phyloP scores from a whole-genome alignment of 371 early-diverging fungal genomes.

The Rhizopus sp. region DNA sequence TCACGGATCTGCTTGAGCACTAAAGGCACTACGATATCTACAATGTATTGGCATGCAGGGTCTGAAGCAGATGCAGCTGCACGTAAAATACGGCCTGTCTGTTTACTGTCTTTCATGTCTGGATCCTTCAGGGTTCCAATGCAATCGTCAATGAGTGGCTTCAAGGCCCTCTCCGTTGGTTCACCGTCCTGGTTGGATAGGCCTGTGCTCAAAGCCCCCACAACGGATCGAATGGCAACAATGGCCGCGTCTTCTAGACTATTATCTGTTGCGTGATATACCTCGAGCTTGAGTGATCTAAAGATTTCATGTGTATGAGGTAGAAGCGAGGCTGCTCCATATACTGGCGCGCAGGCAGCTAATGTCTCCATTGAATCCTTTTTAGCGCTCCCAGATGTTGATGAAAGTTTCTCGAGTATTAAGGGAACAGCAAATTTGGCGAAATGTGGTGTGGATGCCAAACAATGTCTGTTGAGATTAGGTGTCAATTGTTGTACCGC shows the following conservation, averaged over 20 bases:
- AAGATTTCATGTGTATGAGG: constrained; percentile 70
- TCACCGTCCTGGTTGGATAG: constrained; percentile 34
- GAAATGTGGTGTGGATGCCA: constrained; percentile 75
- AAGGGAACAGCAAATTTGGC: constrained; percentile 80
- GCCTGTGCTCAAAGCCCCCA: constrained; percentile 50
- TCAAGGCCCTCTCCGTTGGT: constrained; percentile 63
- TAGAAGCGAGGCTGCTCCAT: constrained; percentile 63
- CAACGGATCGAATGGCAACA: constrained; percentile 59
- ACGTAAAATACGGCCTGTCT: constrained; percentile 66
- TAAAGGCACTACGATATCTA: constrained; percentile 54
- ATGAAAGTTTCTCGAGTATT: constrained; percentile 88
- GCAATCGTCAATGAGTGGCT: constrained; percentile 68
- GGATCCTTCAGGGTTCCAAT: constrained; percentile 68
- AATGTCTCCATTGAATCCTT: constrained; percentile 87
- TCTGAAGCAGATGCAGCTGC: constrained; percentile 72
- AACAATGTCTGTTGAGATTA: constrained; percentile 50
- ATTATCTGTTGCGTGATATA: constrained; percentile 68
- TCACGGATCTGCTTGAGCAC: constrained; percentile 59
- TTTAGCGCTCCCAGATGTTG: constrained; percentile 88
- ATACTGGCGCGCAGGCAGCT: constrained; percentile 76
- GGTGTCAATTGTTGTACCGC: background rate
- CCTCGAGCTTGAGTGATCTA: constrained; percentile 71
- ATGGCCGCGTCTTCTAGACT: constrained; percentile 65
- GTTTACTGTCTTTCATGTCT: constrained; percentile 73
- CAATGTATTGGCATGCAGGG: constrained; percentile 63